A percentile compares a stretch with the other conserved stretches of the same genome.
These are phyloP conservation scores for Cladosporium oxysporum DNA, from an alignment of 2,329 filamentous ascomycete genomes.

Conservation along the genomic window DNA sequence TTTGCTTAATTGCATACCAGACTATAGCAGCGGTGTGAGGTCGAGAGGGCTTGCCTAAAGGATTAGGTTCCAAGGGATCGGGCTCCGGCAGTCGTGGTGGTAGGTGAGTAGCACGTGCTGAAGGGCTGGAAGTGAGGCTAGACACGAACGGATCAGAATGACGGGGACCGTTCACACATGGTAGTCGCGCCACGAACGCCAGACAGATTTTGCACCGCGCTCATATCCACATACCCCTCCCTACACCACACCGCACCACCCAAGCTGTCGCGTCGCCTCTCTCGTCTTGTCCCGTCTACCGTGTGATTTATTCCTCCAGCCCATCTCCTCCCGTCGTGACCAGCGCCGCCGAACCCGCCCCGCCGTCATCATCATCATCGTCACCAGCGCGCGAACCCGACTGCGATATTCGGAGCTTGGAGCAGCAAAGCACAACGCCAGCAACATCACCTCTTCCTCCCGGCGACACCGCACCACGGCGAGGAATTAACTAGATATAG, in stretches of 20 bases:
- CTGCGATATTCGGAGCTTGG: not conserved
- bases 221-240: constrained; percentile 8
- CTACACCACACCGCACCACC: not conserved
- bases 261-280: not conserved
- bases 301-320: constrained; percentile 1
- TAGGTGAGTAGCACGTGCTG: not conserved
- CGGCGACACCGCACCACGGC: not conserved
- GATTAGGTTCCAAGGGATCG: constrained; percentile 3
- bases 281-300: not conserved
- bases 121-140: not conserved
- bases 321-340: not conserved
- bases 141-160: not conserved
- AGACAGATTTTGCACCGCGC: constrained; percentile 16
- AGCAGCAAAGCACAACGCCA: not conserved
- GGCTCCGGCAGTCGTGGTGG: not conserved
- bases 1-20: not conserved
- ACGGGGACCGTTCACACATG: constrained; percentile 1
- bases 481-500: constrained; percentile 11
- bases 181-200: constrained; percentile 3
- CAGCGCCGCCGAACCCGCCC: constrained; percentile 6
- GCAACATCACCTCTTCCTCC: not conserved
- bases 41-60: not conserved
- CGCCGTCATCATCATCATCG: constrained; percentile 1
- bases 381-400: not conserved
- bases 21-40: not conserved